phyloP scores from a whole-genome alignment of 2,329 filamentous ascomycete genomes.

The Aureobasidium sp. region DNA sequence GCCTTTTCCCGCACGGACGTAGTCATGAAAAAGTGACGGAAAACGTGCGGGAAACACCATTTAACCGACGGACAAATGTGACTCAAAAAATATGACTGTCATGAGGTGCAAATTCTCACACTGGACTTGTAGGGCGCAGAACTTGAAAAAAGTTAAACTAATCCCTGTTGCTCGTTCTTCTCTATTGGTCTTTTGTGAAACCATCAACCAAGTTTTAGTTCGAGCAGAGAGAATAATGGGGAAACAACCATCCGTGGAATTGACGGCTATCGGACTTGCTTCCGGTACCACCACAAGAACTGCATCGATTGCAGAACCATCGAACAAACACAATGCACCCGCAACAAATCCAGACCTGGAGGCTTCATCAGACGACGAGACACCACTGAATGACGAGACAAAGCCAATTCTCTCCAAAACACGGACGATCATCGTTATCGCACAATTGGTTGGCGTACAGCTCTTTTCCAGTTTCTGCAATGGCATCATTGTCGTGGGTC shows the following conservation, averaged over 20 bases:
- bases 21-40: too few relatives aligned
- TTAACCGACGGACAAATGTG: too few relatives aligned
- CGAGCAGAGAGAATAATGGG: too few relatives aligned
- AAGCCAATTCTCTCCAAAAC: conserved; percentile 13
- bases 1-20: too few relatives aligned
- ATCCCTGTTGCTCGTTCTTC: too few relatives aligned
- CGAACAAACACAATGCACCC: background rate
- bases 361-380: background rate
- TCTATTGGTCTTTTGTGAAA: too few relatives aligned
- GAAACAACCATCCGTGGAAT: background rate
- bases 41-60: too few relatives aligned
- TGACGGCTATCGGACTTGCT: background rate
- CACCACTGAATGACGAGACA: background rate
- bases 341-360: background rate
- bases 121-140: too few relatives aligned
- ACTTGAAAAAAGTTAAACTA: too few relatives aligned
- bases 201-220: too few relatives aligned
- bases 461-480: conserved; percentile 22
- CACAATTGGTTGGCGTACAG: conserved; percentile 21
- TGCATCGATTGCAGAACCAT: background rate
- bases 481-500: conserved; percentile 21
- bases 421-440: conserved; percentile 20
- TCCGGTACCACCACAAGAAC: background rate
- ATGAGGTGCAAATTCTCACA: too few relatives aligned
- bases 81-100: too few relatives aligned